These are phyloP conservation scores for Trametopsis cervina DNA, from an alignment of 768 basidiomycete species.

Conservation along the genomic window DNA sequence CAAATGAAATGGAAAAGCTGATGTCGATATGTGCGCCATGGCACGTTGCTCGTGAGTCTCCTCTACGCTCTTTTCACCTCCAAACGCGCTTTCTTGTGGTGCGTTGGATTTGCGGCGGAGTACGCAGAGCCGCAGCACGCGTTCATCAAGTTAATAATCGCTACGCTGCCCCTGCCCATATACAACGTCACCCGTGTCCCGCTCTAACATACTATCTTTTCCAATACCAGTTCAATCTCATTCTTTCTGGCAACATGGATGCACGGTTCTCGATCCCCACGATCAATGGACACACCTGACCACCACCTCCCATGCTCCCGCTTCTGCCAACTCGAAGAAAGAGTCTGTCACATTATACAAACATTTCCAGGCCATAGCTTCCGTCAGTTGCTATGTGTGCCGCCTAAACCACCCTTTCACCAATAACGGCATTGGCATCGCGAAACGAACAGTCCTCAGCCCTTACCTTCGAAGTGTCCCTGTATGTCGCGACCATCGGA, in stretches of 20 bases:
- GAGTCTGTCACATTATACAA: conserved; percentile 37
- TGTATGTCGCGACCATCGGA: conserved; percentile 61
- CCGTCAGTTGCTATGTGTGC: conserved; percentile 56
- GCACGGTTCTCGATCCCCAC: conserved; percentile 53
- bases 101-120: conserved; percentile 1
- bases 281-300: conserved; percentile 39
- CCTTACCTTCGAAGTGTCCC: conserved; percentile 39
- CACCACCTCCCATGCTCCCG: conserved; percentile 25
- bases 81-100: background rate
- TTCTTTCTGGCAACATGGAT: conserved; percentile 64
- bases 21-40: conserved; percentile 60
- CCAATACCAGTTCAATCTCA: conserved; percentile 55
- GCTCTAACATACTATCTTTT: conserved; percentile 4
- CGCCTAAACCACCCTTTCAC: conserved; percentile 56
- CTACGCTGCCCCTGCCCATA: background rate
- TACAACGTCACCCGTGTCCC: background rate
- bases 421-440: conserved; percentile 41
- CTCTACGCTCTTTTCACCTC: conserved; percentile 1
- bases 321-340: conserved; percentile 20
- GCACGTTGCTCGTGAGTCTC: conserved; percentile 49
- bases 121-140: conserved; percentile 1
- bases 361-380: conserved; percentile 56
- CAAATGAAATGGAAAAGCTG: conserved; percentile 49
- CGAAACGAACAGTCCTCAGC: conserved; percentile 39
- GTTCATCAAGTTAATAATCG: conserved; percentile 3